Conservation (phyloP, 169 alveolate species). For the Eimeria maxima region DNA sequence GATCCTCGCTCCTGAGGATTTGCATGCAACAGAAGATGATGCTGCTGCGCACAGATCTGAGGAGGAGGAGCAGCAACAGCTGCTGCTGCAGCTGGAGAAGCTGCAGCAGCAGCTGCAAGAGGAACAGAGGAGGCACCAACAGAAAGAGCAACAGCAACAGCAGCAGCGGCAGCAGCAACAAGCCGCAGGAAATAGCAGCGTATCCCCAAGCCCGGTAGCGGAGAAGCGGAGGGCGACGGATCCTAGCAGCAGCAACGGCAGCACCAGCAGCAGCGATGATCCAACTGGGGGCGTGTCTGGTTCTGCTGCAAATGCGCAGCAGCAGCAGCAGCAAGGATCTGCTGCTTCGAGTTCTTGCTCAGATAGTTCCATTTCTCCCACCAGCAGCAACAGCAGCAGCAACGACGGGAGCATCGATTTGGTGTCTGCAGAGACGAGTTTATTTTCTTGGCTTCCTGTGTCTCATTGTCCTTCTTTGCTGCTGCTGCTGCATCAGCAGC, state of each 20-base stretch:
- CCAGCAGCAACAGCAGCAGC: slow-evolving; percentile 53
- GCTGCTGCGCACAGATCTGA: not conserved
- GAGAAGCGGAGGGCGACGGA: not conserved
- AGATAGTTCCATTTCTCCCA: not conserved
- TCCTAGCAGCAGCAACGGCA: slow-evolving; percentile 16
- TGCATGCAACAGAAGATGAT: not conserved
- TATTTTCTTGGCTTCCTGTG: slow-evolving; percentile 37
- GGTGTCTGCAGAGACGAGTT: slow-evolving; percentile 29
- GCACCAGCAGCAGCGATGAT: slow-evolving; percentile 33
- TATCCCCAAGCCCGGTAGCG: not conserved
- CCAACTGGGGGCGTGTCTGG: not conserved
- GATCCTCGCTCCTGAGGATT: not conserved
- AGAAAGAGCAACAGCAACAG: slow-evolving; percentile 29
- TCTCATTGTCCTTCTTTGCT: slow-evolving; percentile 18
- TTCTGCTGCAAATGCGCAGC: not conserved
- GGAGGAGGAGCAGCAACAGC: slow-evolving; percentile 52
- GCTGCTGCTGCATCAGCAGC: slow-evolving; percentile 5
- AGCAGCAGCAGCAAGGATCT: not conserved
- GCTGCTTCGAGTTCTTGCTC: not conserved
- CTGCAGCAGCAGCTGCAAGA: not conserved
- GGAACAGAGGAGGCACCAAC: slow-evolving; percentile 14
- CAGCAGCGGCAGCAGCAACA: slow-evolving; percentile 65
- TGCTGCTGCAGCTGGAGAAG: slow-evolving; percentile 40
- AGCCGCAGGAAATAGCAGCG: not conserved
- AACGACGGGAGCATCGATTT: slow-evolving; percentile 34